These are phyloP conservation scores for Saprolegnia parasitica DNA, from an alignment of 352 stramenopile genomes.

Conservation along the genomic window DNA sequence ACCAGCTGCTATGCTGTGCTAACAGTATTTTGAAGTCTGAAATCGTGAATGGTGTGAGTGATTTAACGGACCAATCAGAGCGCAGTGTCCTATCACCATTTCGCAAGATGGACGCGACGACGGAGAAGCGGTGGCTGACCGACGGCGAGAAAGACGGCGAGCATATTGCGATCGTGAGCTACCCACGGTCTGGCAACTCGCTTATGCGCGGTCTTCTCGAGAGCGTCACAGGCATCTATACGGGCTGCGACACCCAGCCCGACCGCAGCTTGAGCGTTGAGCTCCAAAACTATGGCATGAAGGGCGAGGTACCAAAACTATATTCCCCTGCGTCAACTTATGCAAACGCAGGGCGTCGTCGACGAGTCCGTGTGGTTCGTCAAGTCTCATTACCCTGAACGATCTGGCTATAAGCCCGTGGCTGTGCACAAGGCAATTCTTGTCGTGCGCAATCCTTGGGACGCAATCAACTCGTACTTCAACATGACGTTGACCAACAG, in stretches of 20 bases:
- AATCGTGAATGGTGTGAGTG: background rate
- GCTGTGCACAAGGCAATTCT: slow-evolving; percentile 76
- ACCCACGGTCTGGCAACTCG: slow-evolving; percentile 96
- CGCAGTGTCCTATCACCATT: too few species aligned
- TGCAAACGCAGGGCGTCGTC: slow-evolving; percentile 87
- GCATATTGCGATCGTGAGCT: slow-evolving; percentile 90
- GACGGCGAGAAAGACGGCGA: slow-evolving; percentile 59
- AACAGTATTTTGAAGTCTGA: background rate
- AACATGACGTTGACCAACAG: slow-evolving; percentile 96
- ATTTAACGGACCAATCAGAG: too few species aligned
- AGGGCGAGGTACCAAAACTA: slow-evolving; percentile 50
- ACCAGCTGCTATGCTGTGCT: background rate
- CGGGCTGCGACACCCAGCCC: slow-evolving; percentile 94
- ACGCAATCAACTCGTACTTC: slow-evolving; percentile 99
- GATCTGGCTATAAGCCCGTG: slow-evolving; percentile 86
- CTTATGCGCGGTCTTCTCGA: slow-evolving; percentile 95
- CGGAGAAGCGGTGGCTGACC: slow-evolving; percentile 53
- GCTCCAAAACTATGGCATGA: slow-evolving; percentile 85
- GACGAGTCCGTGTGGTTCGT: slow-evolving; percentile 94
- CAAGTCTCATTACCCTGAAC: slow-evolving; percentile 98
- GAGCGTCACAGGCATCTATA: slow-evolving; percentile 92
- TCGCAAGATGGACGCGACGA: background rate
- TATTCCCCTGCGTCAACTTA: slow-evolving; percentile 21
- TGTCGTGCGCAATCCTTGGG: slow-evolving; percentile 94
- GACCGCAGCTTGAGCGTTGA: slow-evolving; percentile 90